Percentiles rank a stretch among this genome's conserved stretches.
Conservation (phyloP, 2,329 filamentous ascomycete genomes). For the Davidsoniella australis region DNA sequence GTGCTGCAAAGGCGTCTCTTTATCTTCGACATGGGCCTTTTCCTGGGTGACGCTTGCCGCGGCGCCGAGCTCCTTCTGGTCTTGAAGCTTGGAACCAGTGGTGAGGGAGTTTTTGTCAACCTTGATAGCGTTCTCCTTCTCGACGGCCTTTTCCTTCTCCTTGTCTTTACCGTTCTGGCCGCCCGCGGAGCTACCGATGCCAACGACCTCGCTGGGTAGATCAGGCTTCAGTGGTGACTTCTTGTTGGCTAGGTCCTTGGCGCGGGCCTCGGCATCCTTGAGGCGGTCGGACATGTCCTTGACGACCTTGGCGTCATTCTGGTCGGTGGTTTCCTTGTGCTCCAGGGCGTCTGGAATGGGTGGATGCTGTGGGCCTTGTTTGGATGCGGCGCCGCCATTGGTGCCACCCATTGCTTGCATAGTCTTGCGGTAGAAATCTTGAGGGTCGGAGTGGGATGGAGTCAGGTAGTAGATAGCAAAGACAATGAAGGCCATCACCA, state of each 20-base stretch:
- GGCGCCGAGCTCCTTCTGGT: constrained; percentile 37
- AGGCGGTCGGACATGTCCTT: constrained; percentile 43
- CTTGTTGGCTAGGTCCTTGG: constrained; percentile 50
- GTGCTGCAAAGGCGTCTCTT: constrained; percentile 40
- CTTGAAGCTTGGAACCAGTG: constrained; percentile 42
- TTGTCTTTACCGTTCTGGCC: constrained; percentile 30
- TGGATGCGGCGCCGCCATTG: constrained; percentile 21
- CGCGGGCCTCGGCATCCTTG: constrained; percentile 50
- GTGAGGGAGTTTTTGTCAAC: constrained; percentile 25
- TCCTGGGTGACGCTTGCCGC: constrained; percentile 5
- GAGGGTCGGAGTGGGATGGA: constrained; percentile 13
- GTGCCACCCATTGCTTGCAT: constrained; percentile 34
- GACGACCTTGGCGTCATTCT: constrained; percentile 14
- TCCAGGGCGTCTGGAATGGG: constrained; percentile 38
- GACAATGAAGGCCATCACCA: constrained; percentile 7
- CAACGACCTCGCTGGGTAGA: constrained; percentile 37
- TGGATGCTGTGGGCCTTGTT: constrained; percentile 31
- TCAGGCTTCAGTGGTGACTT: constrained; percentile 47
- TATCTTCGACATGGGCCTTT: constrained; percentile 20
- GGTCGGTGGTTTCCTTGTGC: constrained; percentile 20
- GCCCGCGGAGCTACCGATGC: constrained; percentile 38
- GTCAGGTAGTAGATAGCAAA: constrained; percentile 12
- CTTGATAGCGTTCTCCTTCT: constrained; percentile 17
- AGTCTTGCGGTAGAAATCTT: constrained; percentile 45
- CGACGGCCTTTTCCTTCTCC: constrained; percentile 33